phyloP scores from a whole-genome alignment of 129 eudicot genomes.

The Flaveria bidentis region DNA sequence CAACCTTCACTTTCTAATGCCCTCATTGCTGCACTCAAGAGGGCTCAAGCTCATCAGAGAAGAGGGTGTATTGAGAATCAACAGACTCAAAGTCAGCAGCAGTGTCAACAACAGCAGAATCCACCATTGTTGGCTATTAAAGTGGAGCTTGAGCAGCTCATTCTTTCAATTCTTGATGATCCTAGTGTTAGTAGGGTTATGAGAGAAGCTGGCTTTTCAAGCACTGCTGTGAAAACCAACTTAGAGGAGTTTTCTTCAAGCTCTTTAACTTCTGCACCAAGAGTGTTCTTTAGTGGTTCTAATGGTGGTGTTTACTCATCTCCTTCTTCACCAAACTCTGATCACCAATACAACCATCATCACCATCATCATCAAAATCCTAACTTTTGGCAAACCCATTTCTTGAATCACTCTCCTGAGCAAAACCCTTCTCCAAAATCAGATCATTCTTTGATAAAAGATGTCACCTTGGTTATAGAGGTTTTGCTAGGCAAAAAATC shows the following conservation, averaged over 20 bases:
- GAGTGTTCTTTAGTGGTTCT: slow-evolving; percentile 51
- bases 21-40: slow-evolving; percentile 75
- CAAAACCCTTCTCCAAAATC: slow-evolving; percentile 37
- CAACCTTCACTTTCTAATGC: slow-evolving; percentile 86
- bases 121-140: slow-evolving; percentile 69
- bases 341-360: slow-evolving; percentile 24
- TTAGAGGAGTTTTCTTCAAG: slow-evolving; percentile 54
- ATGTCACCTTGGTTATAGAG: slow-evolving; percentile 59
- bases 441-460: slow-evolving; percentile 43
- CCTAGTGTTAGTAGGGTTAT: slow-evolving; percentile 94
- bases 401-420: slow-evolving; percentile 44
- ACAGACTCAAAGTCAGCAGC: slow-evolving; percentile 43
- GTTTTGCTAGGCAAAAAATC: slow-evolving; percentile 56
- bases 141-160: slow-evolving; percentile 80
- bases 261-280: slow-evolving; percentile 54
- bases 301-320: slow-evolving; percentile 79
- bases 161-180: slow-evolving; percentile 77
- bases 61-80: slow-evolving; percentile 74
- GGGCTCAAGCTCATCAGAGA: slow-evolving; percentile 88
- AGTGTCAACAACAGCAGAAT: slow-evolving; percentile 55
- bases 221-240: slow-evolving; percentile 63
- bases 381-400: slow-evolving; percentile 57
- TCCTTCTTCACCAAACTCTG: slow-evolving; percentile 66
- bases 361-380: slow-evolving; percentile 34
- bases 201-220: slow-evolving; percentile 89